These are phyloP conservation scores for Aspergillus fischeri DNA, from an alignment of 2,329 filamentous ascomycete genomes.

Conservation along the genomic window DNA sequence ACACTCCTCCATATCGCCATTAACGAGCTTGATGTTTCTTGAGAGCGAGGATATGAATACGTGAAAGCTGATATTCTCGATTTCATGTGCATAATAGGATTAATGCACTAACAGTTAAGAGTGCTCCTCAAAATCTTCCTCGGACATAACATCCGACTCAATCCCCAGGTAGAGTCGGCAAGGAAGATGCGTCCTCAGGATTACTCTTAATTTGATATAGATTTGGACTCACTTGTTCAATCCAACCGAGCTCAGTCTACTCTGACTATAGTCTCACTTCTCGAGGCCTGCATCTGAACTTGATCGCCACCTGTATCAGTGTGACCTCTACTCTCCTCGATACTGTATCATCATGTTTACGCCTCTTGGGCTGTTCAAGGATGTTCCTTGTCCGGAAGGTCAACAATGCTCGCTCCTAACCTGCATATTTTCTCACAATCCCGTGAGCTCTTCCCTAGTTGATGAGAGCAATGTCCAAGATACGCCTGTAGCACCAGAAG, in stretches of 20 bases:
- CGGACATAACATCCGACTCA: neutral
- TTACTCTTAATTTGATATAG: neutral
- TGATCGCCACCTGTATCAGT: neutral
- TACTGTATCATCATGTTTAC: constrained; percentile 46
- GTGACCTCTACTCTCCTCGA: neutral
- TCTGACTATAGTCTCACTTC: neutral
- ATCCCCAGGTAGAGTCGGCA: neutral
- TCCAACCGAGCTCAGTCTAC: neutral
- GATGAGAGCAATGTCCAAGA: constrained; percentile 15
- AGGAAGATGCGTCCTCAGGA: neutral
- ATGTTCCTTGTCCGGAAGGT: constrained; percentile 50
- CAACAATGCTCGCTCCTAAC: constrained; percentile 48
- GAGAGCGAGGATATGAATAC: neutral
- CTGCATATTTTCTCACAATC: constrained; percentile 57
- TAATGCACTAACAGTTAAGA: neutral
- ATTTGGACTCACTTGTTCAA: neutral
- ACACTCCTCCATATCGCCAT: neutral
- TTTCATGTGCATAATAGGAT: neutral
- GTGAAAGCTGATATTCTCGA: neutral
- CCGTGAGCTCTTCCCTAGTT: constrained; percentile 1
- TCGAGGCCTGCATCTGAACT: neutral
- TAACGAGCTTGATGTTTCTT: neutral
- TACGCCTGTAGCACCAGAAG: constrained; percentile 3
- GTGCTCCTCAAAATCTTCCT: neutral
- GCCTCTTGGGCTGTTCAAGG: constrained; percentile 52